Base-by-base conservation (phyloP, 257 asterid species). In the Fraxinus anomala region DNA sequence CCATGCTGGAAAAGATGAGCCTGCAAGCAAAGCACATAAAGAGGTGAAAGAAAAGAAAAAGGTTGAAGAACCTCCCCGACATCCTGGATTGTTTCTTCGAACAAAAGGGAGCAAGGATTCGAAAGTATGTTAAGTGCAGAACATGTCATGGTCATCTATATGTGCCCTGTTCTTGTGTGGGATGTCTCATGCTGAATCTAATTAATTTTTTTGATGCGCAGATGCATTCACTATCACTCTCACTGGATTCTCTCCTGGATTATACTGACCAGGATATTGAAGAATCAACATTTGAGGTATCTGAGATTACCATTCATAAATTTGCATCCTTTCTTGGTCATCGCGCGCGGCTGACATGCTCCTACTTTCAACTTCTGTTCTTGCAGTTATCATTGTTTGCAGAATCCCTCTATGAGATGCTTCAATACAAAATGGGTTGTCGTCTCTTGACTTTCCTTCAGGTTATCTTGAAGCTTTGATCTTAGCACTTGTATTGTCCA, bases 221-320 rank as follows among this genome's bases (percentile, higher is more conserved):
- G 97, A 76, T 91, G 85, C 92, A 86, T 71, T 93, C 99, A 54
- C 76, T 87, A 79, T 93, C 99, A 19, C 93, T 93, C 80, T 96
- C 99, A 19, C 82, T 96, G 85, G 99, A 96, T 87, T 92, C 99
- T 2, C 96, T 96, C 79, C 76, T 96, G 93, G 97, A 89, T 87
- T 93, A 96, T 84, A 88, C 84, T 76, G 96, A 83, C 81, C 89
- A 91, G 74, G 97, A 92, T 87, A 86, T 84, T 70, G 97, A 89
- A 70, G 99, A 96, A 74, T 89, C 97, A 33, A 87, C 83, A 72
- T 96, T 96, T 83, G 99, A 96, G 98, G 99, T 96, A 21, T 73
- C 77, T 54, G 75, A 68, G 8, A 37, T 63, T 76, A 73, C 19
- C 37, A 31, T 72, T 23, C 75, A 13, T 39, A 40, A 34, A 28